Base-by-base conservation (phyloP, 75 land plant species). In the Azolla pinnata region DNA sequence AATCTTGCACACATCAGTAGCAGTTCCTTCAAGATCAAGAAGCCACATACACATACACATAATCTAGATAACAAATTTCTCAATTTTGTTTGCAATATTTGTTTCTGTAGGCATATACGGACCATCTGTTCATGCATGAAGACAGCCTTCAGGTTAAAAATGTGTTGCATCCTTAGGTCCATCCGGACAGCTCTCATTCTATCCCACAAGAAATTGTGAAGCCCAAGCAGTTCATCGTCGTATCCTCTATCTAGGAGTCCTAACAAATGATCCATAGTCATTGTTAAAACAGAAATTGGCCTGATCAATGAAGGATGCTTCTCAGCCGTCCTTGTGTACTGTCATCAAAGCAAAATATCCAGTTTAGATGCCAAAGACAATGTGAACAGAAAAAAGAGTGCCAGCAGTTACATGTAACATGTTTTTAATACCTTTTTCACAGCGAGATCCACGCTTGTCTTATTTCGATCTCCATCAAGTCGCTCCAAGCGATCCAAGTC, bases 151-250 rank as follows among this genome's bases (percentile, higher is more conserved):
- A 53, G 67, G 56, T 89, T 68, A 52, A 93, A 93, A 29, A 93
- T 81, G 49, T 93, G 98, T 32, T 93, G 98, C 96, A 93, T 93
- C 61, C 98, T 80, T 44, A 93, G 76, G 64, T 93, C 98, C 96
- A 89, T 83, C 14, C 98, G 75, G 2, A 93, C 71, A 10, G 98
- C 98, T 62, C 98, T 63, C 98, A 93, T 89, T 45, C 98, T 71
- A 48, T 93, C 98, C 98, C 98, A 93, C 60, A 93, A 71, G 61
- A 93, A 93, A 57, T 86, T 93, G 50, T 93, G 82, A 33, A 89
- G 61, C 57, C 63, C 72, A 24, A 93, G 68, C 44, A 93, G 84
- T 21, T 66, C 77, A 12, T 77, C 83, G 68, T 63, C 75, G 55
- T 93, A 85, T n/a, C 76, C 77, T 44, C 71, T 75, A 62, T 81